Base-by-base conservation (phyloP, 2,329 filamentous ascomycete species). In the Orbilia brochopaga region DNA sequence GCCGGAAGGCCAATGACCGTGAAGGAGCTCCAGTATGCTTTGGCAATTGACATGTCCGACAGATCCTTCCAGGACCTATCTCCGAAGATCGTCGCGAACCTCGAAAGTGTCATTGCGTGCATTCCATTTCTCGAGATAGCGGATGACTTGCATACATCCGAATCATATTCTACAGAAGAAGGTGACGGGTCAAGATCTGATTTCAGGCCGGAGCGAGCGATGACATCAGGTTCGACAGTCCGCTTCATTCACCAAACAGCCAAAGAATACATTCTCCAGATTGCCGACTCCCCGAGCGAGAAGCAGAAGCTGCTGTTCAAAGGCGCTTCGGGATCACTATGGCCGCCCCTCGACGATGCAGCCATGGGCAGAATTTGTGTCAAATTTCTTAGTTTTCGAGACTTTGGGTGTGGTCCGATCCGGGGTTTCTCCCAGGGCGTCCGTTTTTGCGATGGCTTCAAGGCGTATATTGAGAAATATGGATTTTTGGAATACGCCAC, bases 201-300 rank as follows among this genome's bases (percentile, higher is more conserved):
- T 8, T 11, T 32, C 13, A 37, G 21, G 32, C 61, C 53, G 3
- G 19, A 21, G 13, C 53, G 23, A 46, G 42, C 61, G 7, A 52
- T 37, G 19, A 27, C 10, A 10, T 44, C 61, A 8, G 50, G 27
- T n/a, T 42, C 44, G 1, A 58, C 53, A n/a, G 61, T 65, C 21
- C n/a, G 61, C 1, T 65, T 58, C 44, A 65, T 65, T 32, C 61
- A 65, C 24, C 61, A 58, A 44, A 48, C 61, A 1, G 53, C 61
- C n/a, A 58, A 50, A 11, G 61, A 65, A 32, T 65, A 65, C 30
- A 44, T 65, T 13, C 53, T 65, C 30, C 30, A 51, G 24, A 58
- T 30, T 21, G 44, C 61, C 27, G 61, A 65, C 40, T 6, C 51
- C 4, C 40, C 52, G 19, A 27, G 13, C 15, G 42, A 56, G 13